phyloP scores from a whole-genome alignment of 805 yeast species.

The Wickerhamiella allomyrinae region DNA sequence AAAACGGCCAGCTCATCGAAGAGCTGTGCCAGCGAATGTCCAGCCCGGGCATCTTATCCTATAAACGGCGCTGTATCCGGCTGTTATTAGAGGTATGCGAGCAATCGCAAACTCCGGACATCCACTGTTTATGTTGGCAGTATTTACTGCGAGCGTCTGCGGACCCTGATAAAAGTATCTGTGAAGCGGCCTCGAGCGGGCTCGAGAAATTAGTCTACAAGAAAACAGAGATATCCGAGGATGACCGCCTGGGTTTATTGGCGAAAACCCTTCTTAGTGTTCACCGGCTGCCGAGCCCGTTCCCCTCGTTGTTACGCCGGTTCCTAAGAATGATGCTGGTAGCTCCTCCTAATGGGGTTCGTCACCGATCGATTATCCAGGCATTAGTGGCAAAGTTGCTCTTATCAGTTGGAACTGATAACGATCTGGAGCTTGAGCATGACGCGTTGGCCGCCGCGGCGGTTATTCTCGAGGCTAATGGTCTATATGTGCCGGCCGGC shows the following conservation, averaged over 20 bases:
- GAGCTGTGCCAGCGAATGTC: neutral
- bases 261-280: neutral
- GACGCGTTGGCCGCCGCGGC: slow-evolving; percentile 4
- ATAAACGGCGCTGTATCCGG: slow-evolving; percentile 6
- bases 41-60: slow-evolving; percentile 4
- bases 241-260: neutral
- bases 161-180: slow-evolving; percentile 4
- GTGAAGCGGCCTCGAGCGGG: neutral
- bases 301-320: slow-evolving; percentile 1
- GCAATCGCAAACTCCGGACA: neutral
- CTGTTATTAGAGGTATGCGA: neutral
- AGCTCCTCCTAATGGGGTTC: neutral
- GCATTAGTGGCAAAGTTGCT: slow-evolving; percentile 3
- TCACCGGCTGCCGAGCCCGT: neutral
- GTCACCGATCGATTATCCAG: neutral
- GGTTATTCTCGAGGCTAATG: slow-evolving; percentile 6
- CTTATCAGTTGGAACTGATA: neutral
- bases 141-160: slow-evolving; percentile 1
- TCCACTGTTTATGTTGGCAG: slow-evolving; percentile 5
- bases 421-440: neutral
- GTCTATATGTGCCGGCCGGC: slow-evolving; percentile 5
- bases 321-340: neutral
- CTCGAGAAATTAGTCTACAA: slow-evolving; percentile 1
- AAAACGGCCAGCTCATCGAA: neutral
- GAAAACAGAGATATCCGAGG: neutral